Base-by-base conservation (phyloP, 768 basidiomycete species). In the Hypholoma fasciculare region DNA sequence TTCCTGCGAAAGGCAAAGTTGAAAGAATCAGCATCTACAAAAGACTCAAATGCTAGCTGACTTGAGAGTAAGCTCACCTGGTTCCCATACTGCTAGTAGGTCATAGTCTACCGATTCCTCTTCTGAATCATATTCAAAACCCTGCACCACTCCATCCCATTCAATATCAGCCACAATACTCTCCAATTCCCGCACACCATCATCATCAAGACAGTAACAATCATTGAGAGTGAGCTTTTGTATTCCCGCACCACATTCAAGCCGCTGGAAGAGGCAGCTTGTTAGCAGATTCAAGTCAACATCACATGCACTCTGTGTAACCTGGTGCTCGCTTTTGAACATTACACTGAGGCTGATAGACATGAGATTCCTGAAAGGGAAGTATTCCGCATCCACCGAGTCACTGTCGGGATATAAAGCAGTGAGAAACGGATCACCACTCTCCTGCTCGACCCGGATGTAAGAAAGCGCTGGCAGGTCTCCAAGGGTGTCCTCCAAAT, bases 261-360 rank as follows among this genome's bases (percentile, higher is more conserved):
- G 71, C 12, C 77, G 66, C 49, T 68, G 69, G 59, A 69, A 69
- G 56, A 78, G 53, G 54, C 64, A 65, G 37, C 69, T 64, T 48
- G 47, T 43, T 26, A 67, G 16, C 5, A 37, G 2, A 2, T 59
- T 49, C 4, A 53, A 20, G 1, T 42, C 40, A 3, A 52, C 5
- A 19, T 46, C 34, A n/a, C n/a, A n/a, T 23, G 50, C 4, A 36
- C 23, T 23, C 4, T 11, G 2, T 39, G 16, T 11, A 12, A 12
- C 12, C 5, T 2, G 1, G 38, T 12, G 2, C 23, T 23, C 23
- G 23, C 12, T 39, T 39, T 39, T 5, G 38, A 39, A 39, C 5
- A 39, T 2, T 39, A 39, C 23, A 23, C 23, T n/a, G 16, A 39
- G 38, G 16, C 38, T 11, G 38, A 39, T 11, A 39, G 11, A n/a